Conservation (phyloP, 352 stramenopile species). For the Phytophthora pseudosyringae region DNA sequence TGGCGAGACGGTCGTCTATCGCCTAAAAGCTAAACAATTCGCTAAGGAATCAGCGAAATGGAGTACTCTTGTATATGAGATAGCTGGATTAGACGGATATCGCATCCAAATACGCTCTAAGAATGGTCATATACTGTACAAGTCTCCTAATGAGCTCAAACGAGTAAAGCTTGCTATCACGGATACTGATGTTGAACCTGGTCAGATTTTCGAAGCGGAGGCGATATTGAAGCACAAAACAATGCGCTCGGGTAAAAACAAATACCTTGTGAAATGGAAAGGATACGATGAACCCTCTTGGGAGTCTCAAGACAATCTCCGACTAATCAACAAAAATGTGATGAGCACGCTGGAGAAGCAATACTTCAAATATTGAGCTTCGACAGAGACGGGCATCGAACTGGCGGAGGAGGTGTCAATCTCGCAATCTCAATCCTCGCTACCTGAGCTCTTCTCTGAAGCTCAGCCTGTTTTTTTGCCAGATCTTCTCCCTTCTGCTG, state of each 20-base stretch:
- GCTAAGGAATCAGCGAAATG: not conserved
- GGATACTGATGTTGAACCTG: not conserved
- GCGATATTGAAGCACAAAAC: too few relatives aligned
- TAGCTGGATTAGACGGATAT: not conserved
- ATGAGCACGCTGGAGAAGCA: too few relatives aligned
- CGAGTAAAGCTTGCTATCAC: not conserved
- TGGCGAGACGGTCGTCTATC: not conserved
- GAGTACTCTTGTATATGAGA: not conserved
- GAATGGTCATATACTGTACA: not conserved
- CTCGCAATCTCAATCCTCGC: too few relatives aligned
- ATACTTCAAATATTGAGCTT: too few relatives aligned
- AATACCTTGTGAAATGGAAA: too few relatives aligned
- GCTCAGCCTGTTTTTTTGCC: too few relatives aligned
- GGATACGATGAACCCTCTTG: not conserved
- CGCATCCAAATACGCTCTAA: not conserved
- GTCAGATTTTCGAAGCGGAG: too few relatives aligned
- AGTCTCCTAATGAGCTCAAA: not conserved
- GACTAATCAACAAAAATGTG: constrained; percentile 2
- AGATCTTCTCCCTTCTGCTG: too few relatives aligned
- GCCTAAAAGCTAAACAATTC: not conserved
- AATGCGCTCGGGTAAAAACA: too few relatives aligned
- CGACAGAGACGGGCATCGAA: too few relatives aligned
- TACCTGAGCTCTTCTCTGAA: too few relatives aligned
- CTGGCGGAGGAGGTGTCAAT: too few relatives aligned
- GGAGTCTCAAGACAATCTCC: not conserved